Conservation (phyloP, 2,329 filamentous ascomycete species). For the Sordariomycetes sp. region DNA sequence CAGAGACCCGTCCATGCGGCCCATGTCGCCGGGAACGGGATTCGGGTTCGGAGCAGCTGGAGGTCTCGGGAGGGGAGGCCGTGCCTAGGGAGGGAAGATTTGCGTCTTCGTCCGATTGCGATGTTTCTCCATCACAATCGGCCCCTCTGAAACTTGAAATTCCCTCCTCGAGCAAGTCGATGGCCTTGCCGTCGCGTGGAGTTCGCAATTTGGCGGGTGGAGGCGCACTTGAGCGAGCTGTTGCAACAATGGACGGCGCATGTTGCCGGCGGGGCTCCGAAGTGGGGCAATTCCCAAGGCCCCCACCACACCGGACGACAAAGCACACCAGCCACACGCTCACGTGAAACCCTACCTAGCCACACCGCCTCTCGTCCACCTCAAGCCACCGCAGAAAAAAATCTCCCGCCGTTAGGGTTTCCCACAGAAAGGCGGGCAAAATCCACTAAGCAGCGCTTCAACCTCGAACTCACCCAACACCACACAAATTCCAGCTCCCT, state of each 20-base stretch:
- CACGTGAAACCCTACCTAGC: neutral
- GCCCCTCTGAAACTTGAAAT: neutral
- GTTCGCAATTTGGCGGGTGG: neutral
- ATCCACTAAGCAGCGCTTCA: constrained; percentile 1
- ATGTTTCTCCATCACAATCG: neutral
- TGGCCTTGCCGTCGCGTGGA: no score
- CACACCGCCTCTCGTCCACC: neutral
- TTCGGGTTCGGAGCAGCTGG: no score
- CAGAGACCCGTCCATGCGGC: constrained; percentile 12
- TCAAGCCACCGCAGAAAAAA: neutral
- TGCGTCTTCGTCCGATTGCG: neutral
- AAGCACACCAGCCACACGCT: neutral
- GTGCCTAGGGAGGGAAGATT: neutral
- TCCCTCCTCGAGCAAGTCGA: neutral
- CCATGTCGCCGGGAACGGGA: neutral
- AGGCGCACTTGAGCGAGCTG: neutral
- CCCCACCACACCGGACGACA: neutral
- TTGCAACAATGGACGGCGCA: neutral
- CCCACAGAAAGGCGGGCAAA: constrained; percentile 1
- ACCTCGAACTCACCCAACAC: constrained; percentile 13
- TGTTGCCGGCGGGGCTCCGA: neutral
- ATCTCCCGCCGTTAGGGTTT: constrained; percentile 2
- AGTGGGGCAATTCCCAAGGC: neutral
- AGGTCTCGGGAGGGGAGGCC: neutral
- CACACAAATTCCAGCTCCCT: constrained; percentile 17